Evolutionary conservation across 306 rosid genomes (phyloP).

Genomic region (Canavalia ensiformis): DNA sequence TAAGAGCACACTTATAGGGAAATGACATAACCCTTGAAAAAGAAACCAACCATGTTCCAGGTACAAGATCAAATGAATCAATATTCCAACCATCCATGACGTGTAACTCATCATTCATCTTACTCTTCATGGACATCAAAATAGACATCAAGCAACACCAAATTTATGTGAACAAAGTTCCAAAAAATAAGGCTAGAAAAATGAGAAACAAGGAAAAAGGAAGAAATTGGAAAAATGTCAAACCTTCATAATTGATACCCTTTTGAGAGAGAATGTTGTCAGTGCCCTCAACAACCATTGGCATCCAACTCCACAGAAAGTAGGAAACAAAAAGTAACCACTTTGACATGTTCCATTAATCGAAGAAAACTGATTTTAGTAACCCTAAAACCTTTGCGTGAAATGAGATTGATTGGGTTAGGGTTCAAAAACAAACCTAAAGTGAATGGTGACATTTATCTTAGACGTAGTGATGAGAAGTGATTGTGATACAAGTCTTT

Average conservation of each 20-base stretch:
- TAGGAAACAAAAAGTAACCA: constrained; percentile 50
- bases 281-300: constrained; percentile 51
- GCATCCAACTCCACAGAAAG: constrained; percentile 49
- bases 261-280: constrained; percentile 89
- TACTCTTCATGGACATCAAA: constrained; percentile 89
- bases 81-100: constrained; percentile 92
- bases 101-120: constrained; percentile 67
- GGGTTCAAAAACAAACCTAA: no score
- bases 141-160: constrained; percentile 74
- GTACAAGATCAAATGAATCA: constrained; percentile 96
- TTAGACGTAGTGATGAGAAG: no score
- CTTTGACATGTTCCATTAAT: constrained; percentile 54
- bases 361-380: constrained; percentile 41
- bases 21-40: constrained; percentile 76
- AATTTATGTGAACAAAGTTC: constrained; percentile 24
- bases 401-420: no score
- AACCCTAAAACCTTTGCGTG: neutral
- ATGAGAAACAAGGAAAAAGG: constrained; percentile 22
- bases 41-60: constrained; percentile 92
- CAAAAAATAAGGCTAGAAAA: neutral
- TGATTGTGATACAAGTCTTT: no score
- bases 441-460: no score
- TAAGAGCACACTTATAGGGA: constrained; percentile 68
- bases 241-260: constrained; percentile 97
- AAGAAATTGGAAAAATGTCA: neutral